Evolutionary conservation across 306 rosid species (phyloP), one percentile per base, ranked within the genome.

Genomic region (Cucurbita pepo): DNA sequence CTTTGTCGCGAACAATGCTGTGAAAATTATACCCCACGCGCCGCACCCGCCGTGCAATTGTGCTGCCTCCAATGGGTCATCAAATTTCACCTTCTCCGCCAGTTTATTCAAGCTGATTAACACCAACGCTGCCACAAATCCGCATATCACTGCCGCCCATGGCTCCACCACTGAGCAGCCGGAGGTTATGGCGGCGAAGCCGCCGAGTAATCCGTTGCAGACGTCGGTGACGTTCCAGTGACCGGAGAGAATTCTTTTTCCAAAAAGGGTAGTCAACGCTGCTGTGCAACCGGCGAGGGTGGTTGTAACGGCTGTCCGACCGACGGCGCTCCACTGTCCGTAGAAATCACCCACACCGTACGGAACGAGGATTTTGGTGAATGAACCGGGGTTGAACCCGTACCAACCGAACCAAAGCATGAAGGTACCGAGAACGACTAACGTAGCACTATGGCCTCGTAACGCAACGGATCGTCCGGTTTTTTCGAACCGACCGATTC

Each of bases 221-320:
- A 71, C 75, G 50, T 71, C 75, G 59, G 61, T 51, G n/a, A 71
- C 75, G n/a, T 71, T 71, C 75, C 75, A 71, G 9, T 71, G 75
- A 14, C 75, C 75, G 16, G 75, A 71, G 15, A 71, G 50, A 5
- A 71, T 71, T 11, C 75, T 5, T n/a, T 71, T 71, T 5, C 75
- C 75, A 10, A 71, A 71, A 5, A 71, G 75, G 2, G 75, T 71
- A 0, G 75, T 71, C 10, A 71, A 36, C 10, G 75, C 75, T 1
- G 75, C 75, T 5, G 75, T 71, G 11, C 75, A 71, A 9, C 75
- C 75, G 18, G 75, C 60, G 1, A 71, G 37, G 0, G 75, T 71
- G 5, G 75, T 71, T 8, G 75, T 71, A 50, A 71, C 75, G 61
- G 75, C 59, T 18, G 75, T 71, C 60, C 75, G 61, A 9, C 75